These are phyloP conservation scores for Ustilago vetiveriae DNA, from an alignment of 1,284 basidiomycete species.

Conservation along the genomic window DNA sequence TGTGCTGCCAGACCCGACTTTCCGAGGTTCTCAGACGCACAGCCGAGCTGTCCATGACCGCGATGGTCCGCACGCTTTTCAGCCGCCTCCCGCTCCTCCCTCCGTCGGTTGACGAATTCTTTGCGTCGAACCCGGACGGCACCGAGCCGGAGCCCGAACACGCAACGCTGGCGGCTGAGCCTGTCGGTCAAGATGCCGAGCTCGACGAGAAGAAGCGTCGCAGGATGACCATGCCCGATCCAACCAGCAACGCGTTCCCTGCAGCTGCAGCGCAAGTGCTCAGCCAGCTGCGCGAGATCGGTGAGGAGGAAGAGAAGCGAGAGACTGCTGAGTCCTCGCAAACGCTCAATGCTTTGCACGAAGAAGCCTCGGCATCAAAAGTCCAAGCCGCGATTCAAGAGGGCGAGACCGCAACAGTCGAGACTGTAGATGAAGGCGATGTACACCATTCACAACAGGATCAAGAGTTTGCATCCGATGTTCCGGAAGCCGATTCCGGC, in stretches of 20 bases:
- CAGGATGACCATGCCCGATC: slow-evolving; percentile 67
- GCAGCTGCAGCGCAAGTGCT: slow-evolving; percentile 54
- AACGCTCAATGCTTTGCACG: neutral
- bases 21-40: slow-evolving; percentile 88
- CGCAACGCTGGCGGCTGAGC: slow-evolving; percentile 58
- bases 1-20: slow-evolving; percentile 94
- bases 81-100: slow-evolving; percentile 75
- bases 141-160: slow-evolving; percentile 54
- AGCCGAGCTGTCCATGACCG: slow-evolving; percentile 93
- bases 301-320: slow-evolving; percentile 46
- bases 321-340: slow-evolving; percentile 12
- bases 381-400: no score
- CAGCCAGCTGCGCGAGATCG: slow-evolving; percentile 48
- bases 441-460: no score
- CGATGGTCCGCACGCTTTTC: slow-evolving; percentile 84
- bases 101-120: slow-evolving; percentile 58
- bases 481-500: neutral
- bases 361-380: no score
- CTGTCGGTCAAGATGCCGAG: slow-evolving; percentile 48
- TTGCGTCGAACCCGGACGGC: slow-evolving; percentile 42
- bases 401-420: no score
- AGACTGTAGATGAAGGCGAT: no score
- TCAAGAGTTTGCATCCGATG: neutral
- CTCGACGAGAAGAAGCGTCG: slow-evolving; percentile 50
- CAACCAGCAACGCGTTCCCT: slow-evolving; percentile 62